Evolutionary conservation across 495 filamentous ascomycete species (phyloP), one percentile per base, ranked within the genome.

Genomic region (Lepidopterella palustris): DNA sequence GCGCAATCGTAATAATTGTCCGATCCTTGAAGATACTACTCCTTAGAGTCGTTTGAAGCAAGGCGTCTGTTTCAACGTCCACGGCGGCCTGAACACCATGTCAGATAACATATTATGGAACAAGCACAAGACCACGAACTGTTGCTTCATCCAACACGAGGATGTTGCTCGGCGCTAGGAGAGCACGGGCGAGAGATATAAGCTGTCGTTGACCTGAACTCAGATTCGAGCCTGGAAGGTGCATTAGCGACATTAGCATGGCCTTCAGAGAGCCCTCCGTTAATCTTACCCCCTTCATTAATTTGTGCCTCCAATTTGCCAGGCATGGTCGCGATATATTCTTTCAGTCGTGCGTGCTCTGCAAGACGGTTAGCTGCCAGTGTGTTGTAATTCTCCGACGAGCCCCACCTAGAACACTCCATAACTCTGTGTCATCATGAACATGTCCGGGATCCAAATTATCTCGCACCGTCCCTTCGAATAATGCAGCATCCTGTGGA

Each of bases 91-190:
- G 58, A 27, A 21, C 5, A 10, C n/a, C 26, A 51, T 50, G 52
- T 65, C 29, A 65, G 58, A 23, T 18, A 21, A 20, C 20, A 49
- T 21, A 24, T 13, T n/a, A 11, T 18, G 21, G 2, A 52, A 13
- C 2, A n/a, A 4, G 32, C 20, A 0, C 5, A 32, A 24, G 35
- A 53, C 15, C 18, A 65, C 66, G 70, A 71, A 82, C 82, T 40
- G 95, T 99, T 59, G 95, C 95, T 78, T 99, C 95, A 71, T 99
- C 93, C 39, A 97, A 82, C 0, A 99, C 90, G 57, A 99, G 82
- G 68, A 99, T 97, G 72, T 97, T 97, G 71, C 89, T 96, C 23
- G 93, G 92, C 4, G 93, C 91, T 25, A 99, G 79, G 66, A 99
- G 82, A 20, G 95, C 95, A 54, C 95, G 87, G 10, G 95, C 95